Base-by-base conservation (phyloP, 805 yeast species). In the Candida sonorensis region DNA sequence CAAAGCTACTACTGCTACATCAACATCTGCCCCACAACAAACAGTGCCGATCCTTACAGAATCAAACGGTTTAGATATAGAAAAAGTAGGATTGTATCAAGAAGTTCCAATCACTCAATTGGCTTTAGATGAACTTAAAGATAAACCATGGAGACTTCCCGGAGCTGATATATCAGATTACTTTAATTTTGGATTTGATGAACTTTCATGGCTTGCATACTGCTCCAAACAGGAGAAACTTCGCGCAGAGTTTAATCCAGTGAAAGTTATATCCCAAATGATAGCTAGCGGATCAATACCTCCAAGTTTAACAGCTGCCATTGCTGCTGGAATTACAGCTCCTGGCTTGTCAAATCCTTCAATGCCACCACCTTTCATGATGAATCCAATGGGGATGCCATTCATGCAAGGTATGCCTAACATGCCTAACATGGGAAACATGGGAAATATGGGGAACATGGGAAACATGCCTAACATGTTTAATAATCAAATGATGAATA, bases 71-170 rank as follows among this genome's bases (percentile, higher is more conserved):
- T 60, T 81, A 11, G 87, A 85, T 45, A 67, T 86, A n/a, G 75
- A 82, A 46, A 72, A 72, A 26, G 77, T 81, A 13, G 94, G 86
- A 2, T 76, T 71, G 39, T 69, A 69, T 38, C 81, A 87, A 31
- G 97, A 95, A 3, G 69, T 75, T 45, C 94, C 95, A 4, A 64
- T 92, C 30, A 84, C 95, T 0, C 77, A 81, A 44, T 67, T 90
- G 10, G 81, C 83, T 38, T 68, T 90, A 9, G 90, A 81, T 38
- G 81, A 78, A 33, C 62, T 88, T 30, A 86, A 84, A 42, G 95
- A 87, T 44, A 94, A 94, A 61, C 99, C 99, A 7, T 92, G 99
- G 99, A 73, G 98, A 53, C 77, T 83, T 42, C 97, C 97, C 1
- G 98, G 97, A 23, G 95, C 95, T 4, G 97, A 92, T 59, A 62